Evolutionary conservation across 257 asterid species (phyloP), one percentile per base, ranked within the genome.

Genomic region (Nicotiana tabacum): DNA sequence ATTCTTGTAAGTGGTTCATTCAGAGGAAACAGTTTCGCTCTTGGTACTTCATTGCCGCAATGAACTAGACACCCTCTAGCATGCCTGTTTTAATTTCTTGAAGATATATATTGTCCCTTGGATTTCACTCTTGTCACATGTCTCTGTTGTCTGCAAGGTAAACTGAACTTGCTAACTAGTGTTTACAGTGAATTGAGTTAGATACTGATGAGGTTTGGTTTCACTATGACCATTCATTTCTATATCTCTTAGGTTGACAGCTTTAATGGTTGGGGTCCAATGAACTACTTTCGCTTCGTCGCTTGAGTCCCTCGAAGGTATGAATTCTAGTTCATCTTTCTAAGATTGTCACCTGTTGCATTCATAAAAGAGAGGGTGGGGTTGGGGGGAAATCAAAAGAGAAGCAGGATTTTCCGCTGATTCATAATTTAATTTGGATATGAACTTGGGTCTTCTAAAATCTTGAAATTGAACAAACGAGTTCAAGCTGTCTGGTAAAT

Each of bases 1-100:
- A 87, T 90, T 89, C 95, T 91, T 77, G 88, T 90, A 24, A 89
- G 85, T 57, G 90, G 92, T 84, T 90, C 87, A 80, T 62, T 83
- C 24, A 83, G 86, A 81, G 85, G 70, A 62, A 82, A 51, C 21
- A 82, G 57, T 30, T 74, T 64, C 16, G 78, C 84, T 37, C 57
- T 81, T 83, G 86, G 84, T 66, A 85, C 83, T 85, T 76, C 89
- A 53, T 30, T 8, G 64, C 80, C 80, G 5, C 64, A 51, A 76
- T 76, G 80, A 76, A 51, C 64, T 9, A 51, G 46, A 76, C 29
- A 27, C 43, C 80, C 80, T 48, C 79, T 48, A 13, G 80, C 39
- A 53, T 13, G 58, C 58, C 18, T 53, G 58, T 53, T 53, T 43
- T 43, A 72, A 46, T 6, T 46, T 48, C 39, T 74, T 48, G 43